Percentiles rank a stretch among this genome's conserved stretches.
phyloP scores from a whole-genome alignment of 306 rosid genomes.

The Hippophae rhamnoides region DNA sequence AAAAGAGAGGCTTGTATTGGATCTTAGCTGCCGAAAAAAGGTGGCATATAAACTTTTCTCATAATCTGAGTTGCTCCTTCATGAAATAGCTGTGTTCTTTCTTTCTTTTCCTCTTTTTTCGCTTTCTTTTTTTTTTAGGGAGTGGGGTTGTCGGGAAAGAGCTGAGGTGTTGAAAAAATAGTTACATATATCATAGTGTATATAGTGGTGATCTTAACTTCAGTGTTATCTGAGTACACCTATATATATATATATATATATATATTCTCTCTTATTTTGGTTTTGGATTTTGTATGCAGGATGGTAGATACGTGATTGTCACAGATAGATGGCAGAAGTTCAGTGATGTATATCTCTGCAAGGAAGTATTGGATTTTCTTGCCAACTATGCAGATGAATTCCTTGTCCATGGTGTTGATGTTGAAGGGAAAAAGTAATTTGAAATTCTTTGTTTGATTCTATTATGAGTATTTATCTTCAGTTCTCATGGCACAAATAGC shows the following conservation, averaged over 20 bases:
- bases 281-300: slow-evolving; percentile 37
- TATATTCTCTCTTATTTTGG: slow-evolving; percentile 1
- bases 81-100: too few relatives aligned
- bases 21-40: slow-evolving; percentile 94
- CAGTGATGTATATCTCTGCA: slow-evolving; percentile 61
- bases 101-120: too few relatives aligned
- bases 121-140: not conserved
- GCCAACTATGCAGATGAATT: slow-evolving; percentile 84
- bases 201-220: too few relatives aligned
- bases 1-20: slow-evolving; percentile 84
- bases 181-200: too few relatives aligned
- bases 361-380: slow-evolving; percentile 54
- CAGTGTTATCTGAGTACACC: too few relatives aligned
- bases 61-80: too few relatives aligned
- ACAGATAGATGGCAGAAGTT: slow-evolving; percentile 97
- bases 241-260: too few relatives aligned
- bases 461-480: not conserved
- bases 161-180: too few relatives aligned
- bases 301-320: slow-evolving; percentile 76
- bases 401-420: slow-evolving; percentile 94
- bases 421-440: slow-evolving; percentile 86
- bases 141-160: too few relatives aligned
- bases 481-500: not conserved
- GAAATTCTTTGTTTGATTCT: not conserved
- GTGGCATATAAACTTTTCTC: slow-evolving; percentile 15